Evolutionary conservation across 2,329 filamentous ascomycete species (phyloP), one percentile per base, ranked within the genome.

Genomic region (Aurifilum marmelostoma): DNA sequence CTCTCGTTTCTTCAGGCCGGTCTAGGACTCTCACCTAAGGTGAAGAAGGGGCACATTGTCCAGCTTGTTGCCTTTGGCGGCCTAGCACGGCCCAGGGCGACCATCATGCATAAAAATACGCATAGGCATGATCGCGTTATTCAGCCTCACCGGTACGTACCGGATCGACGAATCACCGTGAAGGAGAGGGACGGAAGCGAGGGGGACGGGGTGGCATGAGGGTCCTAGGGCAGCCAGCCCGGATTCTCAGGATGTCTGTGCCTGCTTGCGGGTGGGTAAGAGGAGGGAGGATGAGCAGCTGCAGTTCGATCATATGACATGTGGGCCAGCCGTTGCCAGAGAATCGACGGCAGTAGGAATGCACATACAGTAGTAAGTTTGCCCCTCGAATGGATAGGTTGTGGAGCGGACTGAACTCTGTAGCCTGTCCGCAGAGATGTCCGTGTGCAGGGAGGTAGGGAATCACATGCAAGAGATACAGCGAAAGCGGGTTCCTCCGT

Each of bases 81-180:
- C 32, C 56, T 27, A n/a, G 32, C 16, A 61, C 34, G 58, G 34
- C 32, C 11, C 58, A 24, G 37, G 32, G 32, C 58, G 37, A 37
- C n/a, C 58, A 54, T 39, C 47, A 64, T 52, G 62, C 62, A 64
- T 64, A 64, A 64, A 21, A 39, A 52, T 64, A 61, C 43, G 43
- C 58, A 67, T 62, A 43, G 58, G 24, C 32, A 64, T 37, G n/a
- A 18, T 32, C 29, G 11, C 12, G 9, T n/a, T 67, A 52, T 67
- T 67, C 58, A 67, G 65, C 65, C 65, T 67, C 58, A 41, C 24
- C 32, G 59, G 65, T 61, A 61, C 43, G 58, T 27, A 61, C 43
- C 41, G 58, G 32, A 41, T 34, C 43, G n/a, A 62, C 32, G 29
- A 27, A n/a, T 16, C 21, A 43, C 29, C 18, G 43, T 47, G 43